A percentile compares a stretch with the other conserved stretches of the same genome.
phyloP scores from a whole-genome alignment of 1,139 yeast species.

The Saccharomyces hybrid region DNA sequence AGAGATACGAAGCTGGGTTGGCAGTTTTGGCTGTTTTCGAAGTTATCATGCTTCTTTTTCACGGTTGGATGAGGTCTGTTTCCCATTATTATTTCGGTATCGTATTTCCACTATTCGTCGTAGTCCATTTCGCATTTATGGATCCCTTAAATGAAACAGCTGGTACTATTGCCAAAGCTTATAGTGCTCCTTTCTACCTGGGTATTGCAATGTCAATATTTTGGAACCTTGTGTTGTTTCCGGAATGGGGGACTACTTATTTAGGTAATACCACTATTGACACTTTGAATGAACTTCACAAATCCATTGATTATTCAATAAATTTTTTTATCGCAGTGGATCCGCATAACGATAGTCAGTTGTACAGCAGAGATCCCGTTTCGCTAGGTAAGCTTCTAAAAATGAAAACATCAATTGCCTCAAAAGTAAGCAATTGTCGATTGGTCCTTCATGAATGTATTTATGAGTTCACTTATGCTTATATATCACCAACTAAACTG shows the following conservation, averaged over 20 bases:
- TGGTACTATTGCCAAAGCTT: conserved; percentile 32
- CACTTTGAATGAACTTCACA: conserved; percentile 36
- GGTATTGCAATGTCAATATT: conserved; percentile 39
- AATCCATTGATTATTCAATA: conserved; percentile 35
- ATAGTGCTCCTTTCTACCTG: conserved; percentile 38
- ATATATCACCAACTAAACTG: conserved; percentile 38
- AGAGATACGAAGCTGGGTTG: conserved; percentile 34
- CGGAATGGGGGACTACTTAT: conserved; percentile 46
- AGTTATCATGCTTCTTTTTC: conserved; percentile 39
- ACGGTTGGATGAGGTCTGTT: conserved; percentile 43
- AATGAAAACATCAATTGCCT: conserved; percentile 30
- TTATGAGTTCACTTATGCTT: conserved; percentile 43
- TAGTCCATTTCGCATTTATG: conserved; percentile 42
- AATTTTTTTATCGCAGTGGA: conserved; percentile 34
- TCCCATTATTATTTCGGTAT: conserved; percentile 41
- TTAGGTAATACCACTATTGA: conserved; percentile 39
- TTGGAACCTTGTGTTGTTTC: conserved; percentile 39
- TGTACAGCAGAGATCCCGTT: conserved; percentile 19
- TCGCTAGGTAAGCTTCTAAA: conserved; percentile 29
- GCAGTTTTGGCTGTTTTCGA: conserved; percentile 41
- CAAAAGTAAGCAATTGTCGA: conserved; percentile 33
- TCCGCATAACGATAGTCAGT: conserved; percentile 11
- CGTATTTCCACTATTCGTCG: conserved; percentile 41
- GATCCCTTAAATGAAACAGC: conserved; percentile 31
- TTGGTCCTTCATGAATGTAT: conserved; percentile 40